Evolutionary conservation across 306 rosid genomes (phyloP).

Genomic region (Purshia tridentata): DNA sequence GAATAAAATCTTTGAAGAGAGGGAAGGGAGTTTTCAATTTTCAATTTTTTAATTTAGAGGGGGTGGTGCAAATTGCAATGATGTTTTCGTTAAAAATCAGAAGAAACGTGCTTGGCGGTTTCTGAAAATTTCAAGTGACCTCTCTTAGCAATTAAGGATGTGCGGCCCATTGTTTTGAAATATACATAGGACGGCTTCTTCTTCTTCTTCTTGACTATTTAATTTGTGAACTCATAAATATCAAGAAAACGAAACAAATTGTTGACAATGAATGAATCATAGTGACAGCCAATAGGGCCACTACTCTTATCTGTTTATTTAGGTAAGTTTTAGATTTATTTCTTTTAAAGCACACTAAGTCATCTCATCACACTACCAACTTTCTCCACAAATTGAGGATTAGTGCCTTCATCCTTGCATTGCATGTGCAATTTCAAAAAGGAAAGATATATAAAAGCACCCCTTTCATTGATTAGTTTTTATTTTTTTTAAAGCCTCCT

Average conservation of each 20-base stretch:
- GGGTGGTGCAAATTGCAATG: too few species aligned
- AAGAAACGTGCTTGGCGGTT: slow-evolving; percentile 19
- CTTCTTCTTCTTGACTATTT: background rate
- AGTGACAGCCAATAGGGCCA: slow-evolving; percentile 2
- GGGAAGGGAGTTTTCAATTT: background rate
- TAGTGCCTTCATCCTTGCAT: background rate
- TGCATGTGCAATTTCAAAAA: slow-evolving; percentile 12
- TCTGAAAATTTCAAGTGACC: background rate
- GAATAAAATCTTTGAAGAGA: slow-evolving; percentile 6
- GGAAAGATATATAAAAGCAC: background rate
- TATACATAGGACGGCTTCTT: background rate
- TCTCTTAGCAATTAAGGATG: background rate
- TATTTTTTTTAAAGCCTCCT: too few species aligned
- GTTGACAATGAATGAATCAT: background rate
- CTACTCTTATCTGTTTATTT: background rate
- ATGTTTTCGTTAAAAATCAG: background rate
- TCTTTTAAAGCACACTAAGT: background rate
- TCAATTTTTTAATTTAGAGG: background rate
- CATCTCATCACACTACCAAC: background rate
- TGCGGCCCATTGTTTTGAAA: slow-evolving; percentile 15
- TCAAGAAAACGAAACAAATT: background rate
- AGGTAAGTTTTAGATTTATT: background rate
- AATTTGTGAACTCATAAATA: background rate
- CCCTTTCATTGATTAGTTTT: too few species aligned
- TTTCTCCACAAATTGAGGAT: slow-evolving; percentile 10